Conservation (phyloP, 2,329 filamentous ascomycete genomes). For the Dactylonectria macrodidyma region DNA sequence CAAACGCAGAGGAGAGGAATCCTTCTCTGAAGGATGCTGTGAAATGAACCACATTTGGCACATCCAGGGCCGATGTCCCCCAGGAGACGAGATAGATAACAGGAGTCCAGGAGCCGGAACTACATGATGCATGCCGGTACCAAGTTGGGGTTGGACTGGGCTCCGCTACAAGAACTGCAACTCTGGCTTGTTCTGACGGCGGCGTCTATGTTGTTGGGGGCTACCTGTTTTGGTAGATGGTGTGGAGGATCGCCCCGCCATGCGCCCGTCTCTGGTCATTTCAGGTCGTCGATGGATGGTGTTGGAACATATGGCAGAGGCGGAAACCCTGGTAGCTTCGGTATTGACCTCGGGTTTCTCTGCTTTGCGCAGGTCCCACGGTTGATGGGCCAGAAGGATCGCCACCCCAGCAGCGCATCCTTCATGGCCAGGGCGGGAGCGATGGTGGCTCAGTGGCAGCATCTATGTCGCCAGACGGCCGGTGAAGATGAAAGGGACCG, state of each 20-base stretch:
- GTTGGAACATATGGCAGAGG: conserved; percentile 8
- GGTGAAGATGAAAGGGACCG: conserved; percentile 16
- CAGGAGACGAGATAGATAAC: conserved; percentile 16
- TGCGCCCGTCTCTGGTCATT: conserved; percentile 1
- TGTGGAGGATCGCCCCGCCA: conserved; percentile 20
- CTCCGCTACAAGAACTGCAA: conserved; percentile 15
- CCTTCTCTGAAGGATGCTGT: conserved; percentile 17
- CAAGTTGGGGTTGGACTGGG: conserved; percentile 14
- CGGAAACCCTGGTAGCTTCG: conserved; percentile 6
- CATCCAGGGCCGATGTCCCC: conserved; percentile 16
- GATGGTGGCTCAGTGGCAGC: conserved; percentile 6
- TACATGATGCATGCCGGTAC: conserved; percentile 13
- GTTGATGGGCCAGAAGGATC: conserved; percentile 25
- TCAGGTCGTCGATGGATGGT: conserved; percentile 8
- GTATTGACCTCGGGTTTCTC: conserved; percentile 18
- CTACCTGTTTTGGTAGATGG: not conserved
- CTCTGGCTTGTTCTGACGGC: conserved; percentile 9
- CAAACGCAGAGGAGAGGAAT: conserved; percentile 18
- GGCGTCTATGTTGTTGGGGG: conserved; percentile 7
- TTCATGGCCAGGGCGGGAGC: conserved; percentile 1
- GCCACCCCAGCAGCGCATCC: conserved; percentile 23
- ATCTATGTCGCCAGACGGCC: conserved; percentile 7
- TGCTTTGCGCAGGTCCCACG: conserved; percentile 1
- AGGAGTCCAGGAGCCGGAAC: conserved; percentile 8
- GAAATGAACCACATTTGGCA: conserved; percentile 5